Evolutionary conservation across 352 stramenopile genomes (phyloP).

Genomic region (Salisapilia sapeloensis): DNA sequence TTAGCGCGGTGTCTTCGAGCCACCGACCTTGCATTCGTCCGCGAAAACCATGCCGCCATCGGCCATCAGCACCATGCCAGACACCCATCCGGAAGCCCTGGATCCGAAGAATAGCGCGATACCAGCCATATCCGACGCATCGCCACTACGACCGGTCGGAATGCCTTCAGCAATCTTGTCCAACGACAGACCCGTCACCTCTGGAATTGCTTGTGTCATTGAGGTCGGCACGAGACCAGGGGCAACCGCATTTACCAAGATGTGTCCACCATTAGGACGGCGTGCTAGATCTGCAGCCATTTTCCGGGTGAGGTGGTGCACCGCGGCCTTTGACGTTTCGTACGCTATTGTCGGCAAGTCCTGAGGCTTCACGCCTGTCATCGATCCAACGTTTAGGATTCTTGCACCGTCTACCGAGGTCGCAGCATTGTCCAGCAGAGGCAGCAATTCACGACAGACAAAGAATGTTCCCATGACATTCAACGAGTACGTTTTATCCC

Average conservation of each 20-base stretch:
- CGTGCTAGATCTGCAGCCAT: constrained; percentile 82
- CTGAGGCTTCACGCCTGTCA: constrained; percentile 69
- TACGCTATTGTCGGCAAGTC: constrained; percentile 86
- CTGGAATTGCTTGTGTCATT: constrained; percentile 75
- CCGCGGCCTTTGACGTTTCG: constrained; percentile 87
- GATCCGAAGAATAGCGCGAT: constrained; percentile 87
- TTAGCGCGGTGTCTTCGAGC: no score
- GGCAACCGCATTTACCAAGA: constrained; percentile 92
- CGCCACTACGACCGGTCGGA: constrained; percentile 72
- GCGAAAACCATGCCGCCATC: constrained; percentile 76
- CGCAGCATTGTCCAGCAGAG: constrained; percentile 65
- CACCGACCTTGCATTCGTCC: constrained; percentile 20
- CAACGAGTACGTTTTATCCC: constrained; percentile 83
- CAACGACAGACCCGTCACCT: constrained; percentile 19
- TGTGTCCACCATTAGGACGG: constrained; percentile 61
- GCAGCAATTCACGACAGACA: constrained; percentile 79
- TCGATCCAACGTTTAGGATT: constrained; percentile 62
- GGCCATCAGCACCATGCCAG: constrained; percentile 80
- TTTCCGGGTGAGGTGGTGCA: constrained; percentile 88
- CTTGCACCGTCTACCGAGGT: constrained; percentile 21
- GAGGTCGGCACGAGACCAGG: constrained; percentile 84
- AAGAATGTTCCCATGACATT: constrained; percentile 94
- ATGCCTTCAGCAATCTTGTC: constrained; percentile 51
- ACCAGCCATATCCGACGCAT: constrained; percentile 85
- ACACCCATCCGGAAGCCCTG: constrained; percentile 82